Evolutionary conservation across 805 yeast genomes (phyloP).

Genomic region (Schwanniomyces polymorphus): DNA sequence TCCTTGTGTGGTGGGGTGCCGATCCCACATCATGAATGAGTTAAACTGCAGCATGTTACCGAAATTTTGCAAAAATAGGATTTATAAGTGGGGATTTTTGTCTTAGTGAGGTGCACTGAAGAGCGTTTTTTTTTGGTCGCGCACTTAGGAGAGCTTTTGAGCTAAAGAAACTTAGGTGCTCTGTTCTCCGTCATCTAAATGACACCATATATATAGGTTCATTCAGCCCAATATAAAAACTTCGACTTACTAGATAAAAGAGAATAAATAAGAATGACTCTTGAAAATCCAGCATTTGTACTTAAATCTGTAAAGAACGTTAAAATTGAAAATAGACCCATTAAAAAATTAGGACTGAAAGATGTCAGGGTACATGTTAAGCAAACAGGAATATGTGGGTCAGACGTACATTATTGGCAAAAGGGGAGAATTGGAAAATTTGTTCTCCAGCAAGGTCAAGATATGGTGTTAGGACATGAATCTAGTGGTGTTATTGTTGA

Average conservation of each 20-base stretch:
- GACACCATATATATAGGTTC: not conserved
- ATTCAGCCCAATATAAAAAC: not conserved
- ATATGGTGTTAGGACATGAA: conserved; percentile 47
- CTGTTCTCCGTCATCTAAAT: not conserved
- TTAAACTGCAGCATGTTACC: no score
- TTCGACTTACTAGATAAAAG: not conserved
- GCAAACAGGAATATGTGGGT: conserved; percentile 21
- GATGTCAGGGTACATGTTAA: conserved; percentile 17
- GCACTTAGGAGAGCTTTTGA: no score
- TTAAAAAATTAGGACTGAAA: conserved; percentile 12
- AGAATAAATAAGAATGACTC: conserved; percentile 3
- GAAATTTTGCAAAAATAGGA: no score
- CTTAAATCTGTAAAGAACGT: conserved; percentile 13
- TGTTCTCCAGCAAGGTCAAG: conserved; percentile 21
- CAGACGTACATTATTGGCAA: conserved; percentile 19
- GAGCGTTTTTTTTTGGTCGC: no score
- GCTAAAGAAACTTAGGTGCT: not conserved
- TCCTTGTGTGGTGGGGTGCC: no score
- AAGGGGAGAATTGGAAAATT: conserved; percentile 25
- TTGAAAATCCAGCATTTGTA: conserved; percentile 13
- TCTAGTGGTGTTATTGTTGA: conserved; percentile 45
- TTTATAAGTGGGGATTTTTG: no score
- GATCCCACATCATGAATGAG: no score
- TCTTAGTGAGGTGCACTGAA: no score
- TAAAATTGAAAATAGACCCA: conserved; percentile 12